These are phyloP conservation scores for Suillus lakei DNA, from an alignment of 768 basidiomycete species.

Conservation along the genomic window DNA sequence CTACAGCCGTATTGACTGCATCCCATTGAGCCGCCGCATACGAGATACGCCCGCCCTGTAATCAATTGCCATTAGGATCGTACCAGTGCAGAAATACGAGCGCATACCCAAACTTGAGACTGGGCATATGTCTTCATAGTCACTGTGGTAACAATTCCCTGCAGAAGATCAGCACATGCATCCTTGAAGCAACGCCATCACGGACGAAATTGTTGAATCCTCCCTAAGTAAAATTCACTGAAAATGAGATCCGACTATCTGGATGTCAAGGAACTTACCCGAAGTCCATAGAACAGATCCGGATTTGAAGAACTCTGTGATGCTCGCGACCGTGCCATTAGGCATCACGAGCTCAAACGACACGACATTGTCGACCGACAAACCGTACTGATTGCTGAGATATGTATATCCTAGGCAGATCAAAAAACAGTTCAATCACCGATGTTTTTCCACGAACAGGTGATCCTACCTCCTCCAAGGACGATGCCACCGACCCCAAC, in stretches of 20 bases:
- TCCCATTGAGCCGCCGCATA: slow-evolving; percentile 20
- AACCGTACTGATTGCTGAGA: slow-evolving; percentile 62
- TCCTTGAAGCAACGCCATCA: background rate
- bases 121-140: slow-evolving; percentile 59
- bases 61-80: background rate
- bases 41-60: slow-evolving; percentile 55
- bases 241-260: background rate
- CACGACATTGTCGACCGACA: slow-evolving; percentile 59
- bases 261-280: slow-evolving; percentile 30
- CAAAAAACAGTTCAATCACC: background rate
- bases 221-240: slow-evolving; percentile 42
- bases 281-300: slow-evolving; percentile 51
- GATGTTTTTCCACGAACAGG: background rate
- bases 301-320: slow-evolving; percentile 37
- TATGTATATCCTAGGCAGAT: slow-evolving; percentile 56
- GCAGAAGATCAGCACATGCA: background rate
- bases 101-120: slow-evolving; percentile 60
- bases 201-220: slow-evolving; percentile 64
- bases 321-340: slow-evolving; percentile 45
- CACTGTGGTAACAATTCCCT: slow-evolving; percentile 67
- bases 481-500: slow-evolving; percentile 62
- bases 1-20: slow-evolving; percentile 22
- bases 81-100: background rate
- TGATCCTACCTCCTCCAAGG: slow-evolving; percentile 55
- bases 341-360: slow-evolving; percentile 62